These are phyloP conservation scores for Xerocomus potaroensis DNA, from an alignment of 768 basidiomycete species.

Conservation along the genomic window DNA sequence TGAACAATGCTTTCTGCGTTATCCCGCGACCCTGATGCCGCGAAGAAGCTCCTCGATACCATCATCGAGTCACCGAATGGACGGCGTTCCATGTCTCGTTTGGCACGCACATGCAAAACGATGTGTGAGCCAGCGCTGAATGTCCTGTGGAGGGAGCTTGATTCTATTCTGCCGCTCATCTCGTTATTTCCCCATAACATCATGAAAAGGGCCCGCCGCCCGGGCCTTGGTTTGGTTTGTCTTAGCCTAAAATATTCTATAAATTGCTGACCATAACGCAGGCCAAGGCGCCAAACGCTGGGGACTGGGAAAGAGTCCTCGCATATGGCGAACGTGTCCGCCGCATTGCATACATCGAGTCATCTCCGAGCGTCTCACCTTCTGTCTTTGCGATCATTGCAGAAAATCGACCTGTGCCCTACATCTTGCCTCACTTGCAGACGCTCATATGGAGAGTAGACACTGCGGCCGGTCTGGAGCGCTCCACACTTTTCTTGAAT, in stretches of 20 bases:
- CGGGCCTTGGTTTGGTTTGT: slow-evolving; percentile 74
- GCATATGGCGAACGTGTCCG: slow-evolving; percentile 65
- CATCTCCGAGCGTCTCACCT: slow-evolving; percentile 55
- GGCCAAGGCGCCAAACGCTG: slow-evolving; percentile 57
- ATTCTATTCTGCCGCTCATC: slow-evolving; percentile 68
- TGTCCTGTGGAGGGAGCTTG: slow-evolving; percentile 73
- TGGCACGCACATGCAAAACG: slow-evolving; percentile 73
- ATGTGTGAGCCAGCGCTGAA: slow-evolving; percentile 68
- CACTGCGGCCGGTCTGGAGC: slow-evolving; percentile 60
- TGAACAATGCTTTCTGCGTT: slow-evolving; percentile 51
- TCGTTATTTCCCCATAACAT: slow-evolving; percentile 65
- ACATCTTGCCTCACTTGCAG: slow-evolving; percentile 65
- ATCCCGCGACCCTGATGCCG: slow-evolving; percentile 59
- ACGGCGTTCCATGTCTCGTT: slow-evolving; percentile 60
- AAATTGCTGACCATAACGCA: slow-evolving; percentile 21
- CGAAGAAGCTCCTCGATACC: slow-evolving; percentile 47
- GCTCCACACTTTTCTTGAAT: slow-evolving; percentile 59
- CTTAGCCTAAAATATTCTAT: not conserved
- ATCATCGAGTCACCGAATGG: slow-evolving; percentile 59
- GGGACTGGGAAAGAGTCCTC: slow-evolving; percentile 67
- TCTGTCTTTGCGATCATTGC: slow-evolving; percentile 66
- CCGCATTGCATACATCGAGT: slow-evolving; percentile 67
- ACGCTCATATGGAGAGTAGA: slow-evolving; percentile 72
- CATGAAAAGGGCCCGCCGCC: slow-evolving; percentile 65
- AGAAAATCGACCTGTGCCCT: slow-evolving; percentile 56